These are phyloP conservation scores for Raffaelea ambrosiae DNA, from an alignment of 2,329 filamentous ascomycete genomes.

Conservation along the genomic window DNA sequence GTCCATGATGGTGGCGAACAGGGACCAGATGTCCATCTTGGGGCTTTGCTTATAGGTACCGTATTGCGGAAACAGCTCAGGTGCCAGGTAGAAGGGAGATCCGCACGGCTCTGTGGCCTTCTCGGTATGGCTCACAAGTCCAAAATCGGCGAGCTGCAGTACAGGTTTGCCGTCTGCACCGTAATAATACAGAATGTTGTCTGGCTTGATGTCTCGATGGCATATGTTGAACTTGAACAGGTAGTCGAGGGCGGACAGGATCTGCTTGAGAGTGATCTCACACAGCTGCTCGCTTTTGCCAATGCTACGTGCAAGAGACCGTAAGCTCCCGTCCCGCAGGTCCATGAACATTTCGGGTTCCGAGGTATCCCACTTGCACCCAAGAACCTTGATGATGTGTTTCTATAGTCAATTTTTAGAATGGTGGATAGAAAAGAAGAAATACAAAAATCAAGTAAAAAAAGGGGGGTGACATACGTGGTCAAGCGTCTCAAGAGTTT, in stretches of 20 bases:
- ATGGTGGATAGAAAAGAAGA: too few species aligned
- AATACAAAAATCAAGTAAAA: too few species aligned
- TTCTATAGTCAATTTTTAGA: too few species aligned
- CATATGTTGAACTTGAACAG: background rate
- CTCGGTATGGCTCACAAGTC: background rate
- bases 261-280: background rate
- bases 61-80: background rate
- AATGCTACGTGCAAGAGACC: background rate
- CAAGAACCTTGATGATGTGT: background rate
- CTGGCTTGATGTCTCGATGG: background rate
- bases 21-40: constrained; percentile 20
- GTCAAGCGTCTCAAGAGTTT: background rate
- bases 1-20: constrained; percentile 19
- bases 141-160: background rate
- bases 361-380: background rate
- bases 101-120: background rate
- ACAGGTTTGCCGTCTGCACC: too few species aligned
- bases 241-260: background rate
- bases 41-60: constrained; percentile 10
- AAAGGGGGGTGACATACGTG: background rate
- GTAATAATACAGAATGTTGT: background rate
- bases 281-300: background rate
- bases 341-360: background rate
- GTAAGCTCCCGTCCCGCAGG: background rate
- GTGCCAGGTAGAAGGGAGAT: background rate